Conservation (phyloP, 148 eudicot genomes). For the Chenopodium formosanum region DNA sequence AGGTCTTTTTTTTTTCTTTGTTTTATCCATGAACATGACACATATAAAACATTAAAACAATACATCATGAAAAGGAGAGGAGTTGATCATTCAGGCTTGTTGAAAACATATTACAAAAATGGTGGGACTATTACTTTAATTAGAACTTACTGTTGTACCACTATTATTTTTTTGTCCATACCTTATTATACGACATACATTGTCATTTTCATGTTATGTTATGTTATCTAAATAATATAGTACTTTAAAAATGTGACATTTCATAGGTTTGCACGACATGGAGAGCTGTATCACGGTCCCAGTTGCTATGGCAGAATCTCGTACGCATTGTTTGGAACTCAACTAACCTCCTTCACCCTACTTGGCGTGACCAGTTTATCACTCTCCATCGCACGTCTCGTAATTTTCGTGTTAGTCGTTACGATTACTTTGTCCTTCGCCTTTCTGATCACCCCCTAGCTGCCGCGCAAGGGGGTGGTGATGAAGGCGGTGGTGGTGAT, state of each 20-base stretch:
- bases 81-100: no score
- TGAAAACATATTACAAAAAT: no score
- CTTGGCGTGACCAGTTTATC: slow-evolving; percentile 76
- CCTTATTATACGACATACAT: no score
- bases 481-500: slow-evolving; percentile 20
- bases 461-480: slow-evolving; percentile 23
- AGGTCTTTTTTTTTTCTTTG: no score
- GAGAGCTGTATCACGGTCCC: slow-evolving; percentile 73
- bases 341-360: slow-evolving; percentile 31
- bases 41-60: no score
- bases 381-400: slow-evolving; percentile 66
- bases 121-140: no score
- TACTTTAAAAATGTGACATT: background rate
- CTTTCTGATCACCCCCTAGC: slow-evolving; percentile 28
- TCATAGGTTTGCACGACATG: slow-evolving; percentile 81
- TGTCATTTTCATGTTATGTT: background rate
- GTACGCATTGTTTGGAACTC: slow-evolving; percentile 63
- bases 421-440: slow-evolving; percentile 42
- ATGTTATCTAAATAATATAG: no score
- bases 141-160: no score
- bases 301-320: slow-evolving; percentile 77
- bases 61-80: no score
- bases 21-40: no score
- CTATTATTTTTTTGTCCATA: no score
- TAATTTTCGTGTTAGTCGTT: slow-evolving; percentile 53